Base-by-base conservation (phyloP, 2,329 filamentous ascomycete genomes). In the Trichoderma sp. region DNA sequence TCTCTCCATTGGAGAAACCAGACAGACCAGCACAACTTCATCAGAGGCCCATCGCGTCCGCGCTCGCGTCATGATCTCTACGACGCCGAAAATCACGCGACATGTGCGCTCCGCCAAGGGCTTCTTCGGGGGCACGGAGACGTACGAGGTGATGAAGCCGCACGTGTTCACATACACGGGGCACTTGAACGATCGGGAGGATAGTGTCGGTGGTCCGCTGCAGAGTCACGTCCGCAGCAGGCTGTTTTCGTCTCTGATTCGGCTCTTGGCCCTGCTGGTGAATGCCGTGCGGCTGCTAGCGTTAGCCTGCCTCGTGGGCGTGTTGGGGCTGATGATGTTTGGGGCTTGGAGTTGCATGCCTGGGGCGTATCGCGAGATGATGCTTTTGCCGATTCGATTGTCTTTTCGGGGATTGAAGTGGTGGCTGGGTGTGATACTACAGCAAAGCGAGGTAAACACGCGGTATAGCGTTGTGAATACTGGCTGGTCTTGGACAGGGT, bases 21-120 rank as follows among this genome's bases (percentile, higher is more conserved):
- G 66, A 47, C 34, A 39, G 12, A 39, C 34, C 12, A 39, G 34
- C 34, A 47, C 58, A 30, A 19, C 10, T 2, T 51, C 55, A 3
- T 54, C 57, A 12, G 54, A n/a, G 15, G 59, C 4, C 14, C 34
- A n/a, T 24, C 30, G 51, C 3, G 69, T 62, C 45, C 30, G 58
- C 30, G 69, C 72, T 7, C 71, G 75, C n/a, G 70, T 77, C 41
- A 76, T 76, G 66, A 73, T 77, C n/a, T 71, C 71, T 2, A 69
- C 72, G 2, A 66, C 67, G 1, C 75, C 75, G 4, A 66, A 66
- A 21, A 71, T 76, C 24, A 52, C 68, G 48, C 70, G 69, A 14
- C 62, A 72, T 66, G 70, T 60, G 24, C 66, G 64, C 5, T 64
- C 61, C n/a, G 28, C 51, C 3, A 56, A 67, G 21, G 62, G 58